phyloP scores from a whole-genome alignment of 192 early-diverging fungal species.

The Pecoramyces ruminantium region DNA sequence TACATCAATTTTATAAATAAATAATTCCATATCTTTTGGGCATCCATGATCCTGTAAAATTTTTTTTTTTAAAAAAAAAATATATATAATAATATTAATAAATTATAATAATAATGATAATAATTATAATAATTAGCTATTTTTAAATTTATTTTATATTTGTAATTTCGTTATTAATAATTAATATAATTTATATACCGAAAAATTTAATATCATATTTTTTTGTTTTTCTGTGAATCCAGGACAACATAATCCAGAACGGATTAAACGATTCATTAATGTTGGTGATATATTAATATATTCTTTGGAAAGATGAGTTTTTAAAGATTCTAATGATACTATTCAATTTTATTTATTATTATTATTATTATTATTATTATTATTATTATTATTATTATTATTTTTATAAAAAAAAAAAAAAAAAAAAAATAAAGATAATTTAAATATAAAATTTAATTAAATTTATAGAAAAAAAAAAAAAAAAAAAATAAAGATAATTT shows the following conservation, averaged over 20 bases:
- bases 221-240: conserved; percentile 65
- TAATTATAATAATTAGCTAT: not conserved
- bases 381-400: too few species aligned
- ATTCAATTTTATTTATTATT: too few species aligned
- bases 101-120: not conserved
- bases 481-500: too few species aligned
- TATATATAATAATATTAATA: not conserved
- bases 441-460: too few species aligned
- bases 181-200: conserved; percentile 9
- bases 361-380: too few species aligned
- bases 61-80: too few species aligned
- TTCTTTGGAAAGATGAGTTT: conserved; percentile 32
- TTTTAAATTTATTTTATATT: not conserved
- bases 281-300: conserved; percentile 36
- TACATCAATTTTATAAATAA: conserved; percentile 5
- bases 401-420: too few species aligned
- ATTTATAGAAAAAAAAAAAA: too few species aligned
- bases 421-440: too few species aligned
- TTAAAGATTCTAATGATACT: conserved; percentile 45
- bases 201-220: conserved; percentile 25
- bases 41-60: conserved; percentile 13
- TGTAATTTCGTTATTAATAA: not conserved
- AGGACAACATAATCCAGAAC: conserved; percentile 46
- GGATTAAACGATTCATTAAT: conserved; percentile 30
- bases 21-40: conserved; percentile 11